Base-by-base conservation (phyloP, 192 early-diverging fungal genomes). In the Coemansia sp. region DNA sequence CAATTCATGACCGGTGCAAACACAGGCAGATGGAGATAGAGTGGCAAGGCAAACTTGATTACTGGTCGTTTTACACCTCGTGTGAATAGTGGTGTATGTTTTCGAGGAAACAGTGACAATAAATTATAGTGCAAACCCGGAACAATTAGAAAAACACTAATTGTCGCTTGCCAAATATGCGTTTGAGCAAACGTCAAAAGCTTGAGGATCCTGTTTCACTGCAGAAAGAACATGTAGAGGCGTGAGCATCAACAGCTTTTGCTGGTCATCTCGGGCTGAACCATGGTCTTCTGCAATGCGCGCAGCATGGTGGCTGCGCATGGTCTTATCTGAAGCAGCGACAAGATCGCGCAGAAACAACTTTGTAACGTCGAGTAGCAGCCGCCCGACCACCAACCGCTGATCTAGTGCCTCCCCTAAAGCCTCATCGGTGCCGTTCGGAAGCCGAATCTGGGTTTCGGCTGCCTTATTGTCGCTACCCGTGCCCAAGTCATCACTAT, bases 341-440 rank as follows among this genome's bases (percentile, higher is more conserved):
- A 80, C 44, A 18, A 80, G 44, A 18, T 80, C 71, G 16, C 71
- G 62, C 27, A 80, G 58, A 51, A 80, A 80, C 67, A 80, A 44
- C 35, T 47, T 69, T n/a, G 66, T 50, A 25, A 62, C 56, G 27
- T 73, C 71, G 29, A 69, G 50, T 9, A 80, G 52, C 35, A 80
- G 64, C 32, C 43, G 47, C 9, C 77, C 77, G 4, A 80, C 71
- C 19, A 73, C 63, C 7, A 80, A 24, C 9, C 71, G 69, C 64
- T 80, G 77, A 52, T 65, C 56, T 18, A 80, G 53, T 10, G 66
- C 67, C 29, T 80, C 71, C 0, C 49, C 59, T 45, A 63, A 52
- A 24, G 66, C 42, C 47, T 66, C 71, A 27, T 67, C 67, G n/a
- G 54, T 67, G 28, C 61, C 58, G 50, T 65, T 66, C 2, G 71